These are phyloP conservation scores for Tolypocladium cylindrosporum DNA, from an alignment of 2,329 filamentous ascomycete species.

Conservation along the genomic window DNA sequence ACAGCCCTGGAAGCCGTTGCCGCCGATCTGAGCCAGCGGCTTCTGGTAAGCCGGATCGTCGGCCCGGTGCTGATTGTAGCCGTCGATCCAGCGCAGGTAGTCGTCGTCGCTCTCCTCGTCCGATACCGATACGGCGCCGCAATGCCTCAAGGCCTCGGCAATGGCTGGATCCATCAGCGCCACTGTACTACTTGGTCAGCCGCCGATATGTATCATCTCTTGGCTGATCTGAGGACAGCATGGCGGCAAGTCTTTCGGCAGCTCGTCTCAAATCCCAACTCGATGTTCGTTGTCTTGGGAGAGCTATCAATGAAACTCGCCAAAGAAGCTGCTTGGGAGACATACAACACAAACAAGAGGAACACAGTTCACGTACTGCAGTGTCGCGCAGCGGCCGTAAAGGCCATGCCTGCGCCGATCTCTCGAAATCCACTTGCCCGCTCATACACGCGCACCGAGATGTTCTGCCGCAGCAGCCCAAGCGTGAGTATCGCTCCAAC, in stretches of 20 bases:
- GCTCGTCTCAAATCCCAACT: too few species aligned
- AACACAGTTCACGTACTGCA: background rate
- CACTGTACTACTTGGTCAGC: conserved; percentile 31
- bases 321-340: too few species aligned
- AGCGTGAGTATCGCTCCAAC: conserved; percentile 38
- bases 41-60: background rate
- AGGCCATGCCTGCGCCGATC: conserved; percentile 41
- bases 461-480: conserved; percentile 30
- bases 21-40: conserved; percentile 10
- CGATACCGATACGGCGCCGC: background rate
- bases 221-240: too few species aligned
- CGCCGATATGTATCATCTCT: background rate
- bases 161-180: conserved; percentile 23
- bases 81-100: conserved; percentile 12
- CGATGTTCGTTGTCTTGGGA: too few species aligned
- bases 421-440: conserved; percentile 30
- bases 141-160: conserved; percentile 19
- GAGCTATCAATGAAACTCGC: too few species aligned
- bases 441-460: conserved; percentile 37
- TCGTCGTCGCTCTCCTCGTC: conserved; percentile 6
- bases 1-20: conserved; percentile 17
- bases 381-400: conserved; percentile 31
- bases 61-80: background rate
- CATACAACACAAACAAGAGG: too few species aligned
- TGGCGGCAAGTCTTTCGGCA: too few species aligned